Evolutionary conservation across 768 basidiomycete genomes (phyloP), one percentile per base, ranked within the genome.

Genomic region (Lactarius psammicola): DNA sequence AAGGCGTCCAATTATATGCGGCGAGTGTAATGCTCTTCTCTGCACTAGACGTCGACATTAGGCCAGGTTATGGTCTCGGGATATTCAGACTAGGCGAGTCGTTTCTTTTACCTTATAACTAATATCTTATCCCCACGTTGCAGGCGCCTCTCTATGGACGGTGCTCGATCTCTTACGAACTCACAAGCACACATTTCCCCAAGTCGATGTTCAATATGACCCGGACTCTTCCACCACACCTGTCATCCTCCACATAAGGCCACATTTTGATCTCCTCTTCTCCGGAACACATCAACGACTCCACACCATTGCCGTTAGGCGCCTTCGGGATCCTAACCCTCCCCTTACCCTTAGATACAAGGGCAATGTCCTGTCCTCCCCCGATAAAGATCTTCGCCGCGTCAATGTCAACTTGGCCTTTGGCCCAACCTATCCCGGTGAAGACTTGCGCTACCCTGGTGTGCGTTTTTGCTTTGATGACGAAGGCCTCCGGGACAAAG

Each of bases 401-500:
- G 80, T 88, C 2, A 82, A 80, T 34, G 88, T 94, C 4, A 87
- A 83, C 65, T 82, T 85, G 46, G 85, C 83, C 18, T 93, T 94
- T 75, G 92, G 92, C 2, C 92, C 92, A 1, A 94, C 92, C 0
- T 94, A 93, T 74, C 85, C 88, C 13, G 84, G 84, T 31, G 88
- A 92, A 64, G 87, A 89, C 69, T 76, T 93, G 69, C 84, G 83
- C 51, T 94, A 93, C 76, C 92, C 92, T 2, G 92, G 92, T 0
- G 80, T 94, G 38, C 88, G 87, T 83, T 94, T 94, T 73, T 85
- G 86, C 69, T 94, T 94, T 68, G 89, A 90, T 51, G 91, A 92
- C 59, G 92, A 93, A 70, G 76, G 69, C 30, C 72, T 71, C 42
- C 75, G 77, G 1, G 87, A 89, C 64, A 80, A 82, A 7, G 70